Base-by-base conservation (phyloP, 208 protist genomes). In the Wallacemonas sp. region DNA sequence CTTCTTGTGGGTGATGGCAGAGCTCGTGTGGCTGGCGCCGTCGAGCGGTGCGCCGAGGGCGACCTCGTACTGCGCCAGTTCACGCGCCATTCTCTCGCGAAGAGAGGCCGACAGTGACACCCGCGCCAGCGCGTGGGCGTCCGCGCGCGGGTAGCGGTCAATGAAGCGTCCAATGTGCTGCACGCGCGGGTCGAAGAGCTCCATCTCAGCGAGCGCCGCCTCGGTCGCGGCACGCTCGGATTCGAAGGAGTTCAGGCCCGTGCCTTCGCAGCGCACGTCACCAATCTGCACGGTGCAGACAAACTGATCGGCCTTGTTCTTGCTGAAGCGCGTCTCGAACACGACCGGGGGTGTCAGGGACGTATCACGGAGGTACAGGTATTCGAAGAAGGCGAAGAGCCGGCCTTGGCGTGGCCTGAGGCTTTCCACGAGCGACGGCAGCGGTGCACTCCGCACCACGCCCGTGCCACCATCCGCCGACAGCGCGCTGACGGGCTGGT, bases 201-300 rank as follows among this genome's bases (percentile, higher is more conserved):
- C 71, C 69, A 92, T 57, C 55, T 91, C 72, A 12, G 74, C 38
- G 14, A 95, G 57, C 20, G 74, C 82, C 7, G 45, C 31, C 29
- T 81, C 74, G 61, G 88, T 46, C 3, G 89, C 89, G 1, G 41
- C 44, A 2, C 89, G 78, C 66, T 95, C 73, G 0, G 89, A 84
- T 62, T 91, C 89, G 72, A 92, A 93, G 49, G 86, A 64, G 46
- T 90, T 93, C 26, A 90, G 65, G 14, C 89, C 89, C 1, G 26
- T 54, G 22, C 74, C 86, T n/a, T 77, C 72, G 41, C 84, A 90
- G 12, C 38, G 67, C 14, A 91, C 50, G 22, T 73, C 83, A 52
- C 68, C 52, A 3, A 59, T 23, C 52, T 20, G 26, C 52, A 93
- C 57, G 1, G 67, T 23, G 71, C 89, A 95, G 46, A 65, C 49